phyloP scores from a whole-genome alignment of 306 rosid species.

The Benincasa hispida region DNA sequence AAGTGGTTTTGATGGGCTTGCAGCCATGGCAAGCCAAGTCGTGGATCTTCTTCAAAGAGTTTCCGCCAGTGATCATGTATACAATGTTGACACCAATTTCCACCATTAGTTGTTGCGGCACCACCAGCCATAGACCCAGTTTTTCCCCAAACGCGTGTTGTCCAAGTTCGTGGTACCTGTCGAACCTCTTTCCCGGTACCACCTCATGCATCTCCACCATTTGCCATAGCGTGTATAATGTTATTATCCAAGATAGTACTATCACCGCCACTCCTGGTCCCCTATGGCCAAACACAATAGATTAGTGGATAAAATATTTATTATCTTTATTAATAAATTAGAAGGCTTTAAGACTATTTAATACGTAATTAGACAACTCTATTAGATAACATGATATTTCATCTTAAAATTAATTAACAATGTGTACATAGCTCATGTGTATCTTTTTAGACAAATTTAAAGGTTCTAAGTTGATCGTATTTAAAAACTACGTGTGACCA shows the following conservation, averaged over 20 bases:
- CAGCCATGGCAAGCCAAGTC: conserved; percentile 11
- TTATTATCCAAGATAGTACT: conserved; percentile 29
- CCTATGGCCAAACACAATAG: background rate
- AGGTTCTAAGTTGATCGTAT: too few relatives aligned
- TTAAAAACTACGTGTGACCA: too few relatives aligned
- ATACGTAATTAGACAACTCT: too few relatives aligned
- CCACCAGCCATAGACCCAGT: conserved; percentile 32
- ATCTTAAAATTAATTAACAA: too few relatives aligned
- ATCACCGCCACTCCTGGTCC: conserved; percentile 26
- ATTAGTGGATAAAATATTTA: background rate
- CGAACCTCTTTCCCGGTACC: conserved; percentile 30
- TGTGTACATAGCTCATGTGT: too few relatives aligned
- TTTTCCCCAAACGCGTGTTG: conserved; percentile 31
- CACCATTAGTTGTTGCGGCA: conserved; percentile 30
- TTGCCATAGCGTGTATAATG: conserved; percentile 32
- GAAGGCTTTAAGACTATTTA: too few relatives aligned
- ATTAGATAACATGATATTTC: too few relatives aligned
- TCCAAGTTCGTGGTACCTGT: conserved; percentile 25
- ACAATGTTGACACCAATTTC: conserved; percentile 22
- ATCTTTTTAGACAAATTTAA: too few relatives aligned
- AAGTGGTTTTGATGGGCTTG: conserved; percentile 22
- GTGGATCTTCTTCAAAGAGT: conserved; percentile 25
- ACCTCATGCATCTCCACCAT: conserved; percentile 36
- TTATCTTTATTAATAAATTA: too few relatives aligned
- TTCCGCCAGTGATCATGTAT: conserved; percentile 35